Evolutionary conservation across 2,329 filamentous ascomycete genomes (phyloP).

Genomic region (Fusarium torulosum): DNA sequence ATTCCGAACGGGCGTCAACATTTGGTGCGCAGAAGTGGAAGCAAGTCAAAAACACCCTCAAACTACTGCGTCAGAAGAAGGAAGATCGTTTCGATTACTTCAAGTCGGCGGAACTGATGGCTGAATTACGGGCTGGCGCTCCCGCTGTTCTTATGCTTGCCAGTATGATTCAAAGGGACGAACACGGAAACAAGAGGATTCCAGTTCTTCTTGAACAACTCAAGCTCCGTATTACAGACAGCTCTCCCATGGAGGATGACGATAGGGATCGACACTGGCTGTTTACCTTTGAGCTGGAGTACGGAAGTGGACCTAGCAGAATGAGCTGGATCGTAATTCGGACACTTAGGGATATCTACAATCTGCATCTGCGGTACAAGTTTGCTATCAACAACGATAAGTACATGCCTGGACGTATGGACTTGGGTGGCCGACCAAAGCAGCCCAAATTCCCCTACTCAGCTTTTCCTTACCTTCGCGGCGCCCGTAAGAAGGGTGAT

Average conservation of each 20-base stretch:
- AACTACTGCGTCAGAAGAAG: slow-evolving; percentile 82
- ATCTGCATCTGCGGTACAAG: slow-evolving; percentile 94
- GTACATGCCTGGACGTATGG: slow-evolving; percentile 77
- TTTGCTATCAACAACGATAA: slow-evolving; percentile 86
- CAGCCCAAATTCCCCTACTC: slow-evolving; percentile 91
- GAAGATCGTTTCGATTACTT: slow-evolving; percentile 91
- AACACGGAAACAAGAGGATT: slow-evolving; percentile 94
- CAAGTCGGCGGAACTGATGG: slow-evolving; percentile 96
- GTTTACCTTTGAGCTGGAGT: slow-evolving; percentile 93
- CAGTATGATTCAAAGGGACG: slow-evolving; percentile 97
- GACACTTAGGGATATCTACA: slow-evolving; percentile 89
- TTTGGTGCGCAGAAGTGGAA: slow-evolving; percentile 89
- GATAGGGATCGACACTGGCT: slow-evolving; percentile 79
- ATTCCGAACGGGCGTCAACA: slow-evolving; percentile 76
- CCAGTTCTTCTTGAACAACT: slow-evolving; percentile 95
- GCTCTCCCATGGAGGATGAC: slow-evolving; percentile 74
- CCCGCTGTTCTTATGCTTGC: slow-evolving; percentile 94
- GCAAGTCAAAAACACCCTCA: slow-evolving; percentile 90
- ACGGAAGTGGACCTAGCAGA: slow-evolving; percentile 92
- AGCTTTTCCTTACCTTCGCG: slow-evolving; percentile 89
- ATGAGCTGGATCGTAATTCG: slow-evolving; percentile 97
- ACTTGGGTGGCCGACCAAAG: slow-evolving; percentile 76
- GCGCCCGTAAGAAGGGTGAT: slow-evolving; percentile 82
- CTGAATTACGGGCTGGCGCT: slow-evolving; percentile 90
- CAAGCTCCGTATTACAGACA: slow-evolving; percentile 88